These are phyloP conservation scores for Jackrogersella minutella DNA, from an alignment of 495 filamentous ascomycete genomes.

Conservation along the genomic window DNA sequence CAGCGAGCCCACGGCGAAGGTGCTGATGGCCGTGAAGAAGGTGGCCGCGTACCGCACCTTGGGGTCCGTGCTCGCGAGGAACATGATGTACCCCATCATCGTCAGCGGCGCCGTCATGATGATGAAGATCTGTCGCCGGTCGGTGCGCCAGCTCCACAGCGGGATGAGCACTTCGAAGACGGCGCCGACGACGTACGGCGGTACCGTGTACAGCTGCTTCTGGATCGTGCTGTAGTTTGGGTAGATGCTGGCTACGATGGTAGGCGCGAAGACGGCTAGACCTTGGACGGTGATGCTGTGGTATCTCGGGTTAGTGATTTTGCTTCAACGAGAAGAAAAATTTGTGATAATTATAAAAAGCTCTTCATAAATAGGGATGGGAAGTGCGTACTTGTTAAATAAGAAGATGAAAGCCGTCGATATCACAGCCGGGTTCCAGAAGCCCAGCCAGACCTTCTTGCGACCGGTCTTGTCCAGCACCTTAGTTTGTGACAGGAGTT, in stretches of 20 bases:
- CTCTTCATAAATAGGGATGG: slow-evolving; percentile 53
- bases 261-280: slow-evolving; percentile 75
- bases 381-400: slow-evolving; percentile 62
- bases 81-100: slow-evolving; percentile 77
- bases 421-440: slow-evolving; percentile 70
- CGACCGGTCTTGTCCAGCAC: slow-evolving; percentile 71
- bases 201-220: slow-evolving; percentile 73
- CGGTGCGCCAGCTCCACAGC: slow-evolving; percentile 65
- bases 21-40: slow-evolving; percentile 71
- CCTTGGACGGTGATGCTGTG: slow-evolving; percentile 78
- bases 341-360: slow-evolving; percentile 46
- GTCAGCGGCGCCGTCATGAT: slow-evolving; percentile 63
- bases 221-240: slow-evolving; percentile 63
- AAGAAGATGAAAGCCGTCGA: slow-evolving; percentile 72
- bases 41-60: slow-evolving; percentile 73
- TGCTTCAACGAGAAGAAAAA: slow-evolving; percentile 49
- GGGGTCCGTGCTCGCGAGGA: slow-evolving; percentile 63
- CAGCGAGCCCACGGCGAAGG: slow-evolving; percentile 73
- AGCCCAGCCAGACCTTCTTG: slow-evolving; percentile 66
- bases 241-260: slow-evolving; percentile 74
- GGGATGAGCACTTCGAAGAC: slow-evolving; percentile 72
- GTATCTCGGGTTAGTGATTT: slow-evolving; percentile 64
- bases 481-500: slow-evolving; percentile 69
- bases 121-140: slow-evolving; percentile 70
- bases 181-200: slow-evolving; percentile 73